Evolutionary conservation across 225 moss, liverwort and hornwort species (phyloP), one percentile per base, ranked within the genome.

Genomic region (Physcomitrellopsis africana): DNA sequence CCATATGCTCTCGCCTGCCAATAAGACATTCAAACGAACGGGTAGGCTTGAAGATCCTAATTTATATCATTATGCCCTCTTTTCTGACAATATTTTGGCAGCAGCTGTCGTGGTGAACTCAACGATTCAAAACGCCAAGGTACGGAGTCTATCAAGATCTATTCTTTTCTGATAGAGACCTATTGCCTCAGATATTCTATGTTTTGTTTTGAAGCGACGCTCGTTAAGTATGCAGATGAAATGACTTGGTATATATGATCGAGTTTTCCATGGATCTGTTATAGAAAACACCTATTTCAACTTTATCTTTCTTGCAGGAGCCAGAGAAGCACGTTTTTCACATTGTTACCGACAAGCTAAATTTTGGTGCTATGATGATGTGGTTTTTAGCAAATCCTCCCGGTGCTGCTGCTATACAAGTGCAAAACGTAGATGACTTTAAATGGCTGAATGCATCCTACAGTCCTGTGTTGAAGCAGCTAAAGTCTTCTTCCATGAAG

Each of bases 51-150:
- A 91, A 75, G 90, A 97, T 60, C 91, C 75, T 49, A 83, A 72
- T 52, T 84, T 97, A 11, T 85, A 70, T 68, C 96, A 97, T 78
- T 97, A 92, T 62, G 96, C 94, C 27, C 86, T 94, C 62, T 94
- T 97, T 47, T 97, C 94, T 10, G 92, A 94, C 70, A 97, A 94
- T 52, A 87, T 97, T 17, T 90, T 97, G 7, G 94, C 94, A 5
- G 89, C 91, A 37, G 89, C 94, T 11, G 92, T 97, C 48, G 92
- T 92, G 70, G 91, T 97, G 9, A 94, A 92, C 74, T 97, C 91
- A 13, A 91, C 92, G 10, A 81, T 93, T 47, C 77, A 48, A 19
- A 93, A 93, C 67, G 89, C 93, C 7, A 75, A 84, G 80, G 92
- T 85, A 72, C 4, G 32, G 32, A 37, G 32, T 7, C 32, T 37